Percentiles rank a stretch among this genome's conserved stretches.
These are phyloP conservation scores for Eucalyptus curtisii DNA, from an alignment of 345 rosid genomes.

Conservation along the genomic window DNA sequence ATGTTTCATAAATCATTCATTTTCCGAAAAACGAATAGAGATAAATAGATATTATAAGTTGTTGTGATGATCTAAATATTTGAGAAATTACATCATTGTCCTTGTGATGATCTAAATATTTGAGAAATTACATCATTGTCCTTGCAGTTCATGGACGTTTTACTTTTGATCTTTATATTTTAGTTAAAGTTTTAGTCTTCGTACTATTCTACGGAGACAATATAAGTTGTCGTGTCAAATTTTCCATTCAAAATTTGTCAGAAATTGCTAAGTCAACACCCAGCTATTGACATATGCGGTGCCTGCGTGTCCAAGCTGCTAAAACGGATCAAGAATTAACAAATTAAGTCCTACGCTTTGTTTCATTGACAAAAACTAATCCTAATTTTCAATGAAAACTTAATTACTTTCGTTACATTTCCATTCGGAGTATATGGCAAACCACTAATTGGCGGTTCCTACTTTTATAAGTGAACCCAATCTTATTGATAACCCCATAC, in stretches of 20 bases:
- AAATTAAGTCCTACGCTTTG: background rate
- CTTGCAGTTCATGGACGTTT: background rate
- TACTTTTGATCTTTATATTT: background rate
- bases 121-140: background rate
- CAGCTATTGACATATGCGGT: background rate
- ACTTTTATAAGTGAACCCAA: too few species aligned
- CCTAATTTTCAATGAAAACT: background rate
- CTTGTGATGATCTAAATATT: background rate
- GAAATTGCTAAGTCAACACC: background rate
- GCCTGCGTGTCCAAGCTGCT: background rate
- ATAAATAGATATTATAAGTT: too few species aligned
- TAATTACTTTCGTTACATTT: background rate
- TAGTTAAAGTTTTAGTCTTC: too few species aligned
- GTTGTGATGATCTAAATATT: background rate
- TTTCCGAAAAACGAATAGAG: fast-evolving
- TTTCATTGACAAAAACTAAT: background rate
- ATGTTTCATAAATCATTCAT: too few species aligned
- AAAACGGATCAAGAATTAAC: background rate
- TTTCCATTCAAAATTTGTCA: background rate
- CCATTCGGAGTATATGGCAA: background rate
- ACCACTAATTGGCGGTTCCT: background rate
- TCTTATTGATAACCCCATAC: too few species aligned
- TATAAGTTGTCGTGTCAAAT: background rate
- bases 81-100: background rate
- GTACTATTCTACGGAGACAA: background rate